A percentile compares a stretch with the other conserved stretches of the same genome.
Evolutionary conservation across 495 filamentous ascomycete species (phyloP).

Genomic region (Opeltia flavorubescens): DNA sequence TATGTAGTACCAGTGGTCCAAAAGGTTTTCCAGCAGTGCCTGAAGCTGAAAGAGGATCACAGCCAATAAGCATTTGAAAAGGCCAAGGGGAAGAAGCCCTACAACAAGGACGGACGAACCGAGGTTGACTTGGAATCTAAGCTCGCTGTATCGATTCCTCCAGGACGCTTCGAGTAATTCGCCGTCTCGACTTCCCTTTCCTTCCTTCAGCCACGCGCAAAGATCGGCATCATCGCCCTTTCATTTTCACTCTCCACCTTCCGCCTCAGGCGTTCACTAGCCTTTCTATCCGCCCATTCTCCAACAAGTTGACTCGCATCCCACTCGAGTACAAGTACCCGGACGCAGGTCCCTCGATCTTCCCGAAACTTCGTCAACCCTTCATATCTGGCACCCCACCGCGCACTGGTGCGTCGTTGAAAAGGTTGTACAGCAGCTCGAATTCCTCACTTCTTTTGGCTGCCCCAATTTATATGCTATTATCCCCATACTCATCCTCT

Average conservation of each 20-base stretch:
- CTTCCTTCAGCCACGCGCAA: neutral
- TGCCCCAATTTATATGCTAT: neutral
- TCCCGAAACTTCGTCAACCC: neutral
- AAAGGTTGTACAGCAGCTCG: conserved; percentile 1
- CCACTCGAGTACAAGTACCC: conserved; percentile 1
- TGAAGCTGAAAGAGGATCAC: too few species aligned
- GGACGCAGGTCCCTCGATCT: conserved; percentile 1
- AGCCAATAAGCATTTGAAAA: too few species aligned
- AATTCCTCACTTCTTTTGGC: neutral
- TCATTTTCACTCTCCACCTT: neutral
- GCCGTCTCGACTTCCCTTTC: conserved; percentile 1
- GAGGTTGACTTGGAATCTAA: too few species aligned
- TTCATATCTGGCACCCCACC: neutral
- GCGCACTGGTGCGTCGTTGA: neutral
- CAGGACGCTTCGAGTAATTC: neutral
- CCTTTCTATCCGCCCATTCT: conserved; percentile 1
- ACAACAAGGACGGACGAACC: too few species aligned
- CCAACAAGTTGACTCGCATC: neutral
- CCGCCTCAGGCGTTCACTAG: neutral
- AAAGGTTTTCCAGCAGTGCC: too few species aligned
- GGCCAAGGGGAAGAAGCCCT: too few species aligned
- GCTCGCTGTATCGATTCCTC: neutral
- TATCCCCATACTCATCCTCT: neutral
- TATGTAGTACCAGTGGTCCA: too few species aligned
- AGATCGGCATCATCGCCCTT: neutral